Evolutionary conservation across 768 basidiomycete species (phyloP), one percentile per base, ranked within the genome.

Genomic region (Tremella mesenterica): DNA sequence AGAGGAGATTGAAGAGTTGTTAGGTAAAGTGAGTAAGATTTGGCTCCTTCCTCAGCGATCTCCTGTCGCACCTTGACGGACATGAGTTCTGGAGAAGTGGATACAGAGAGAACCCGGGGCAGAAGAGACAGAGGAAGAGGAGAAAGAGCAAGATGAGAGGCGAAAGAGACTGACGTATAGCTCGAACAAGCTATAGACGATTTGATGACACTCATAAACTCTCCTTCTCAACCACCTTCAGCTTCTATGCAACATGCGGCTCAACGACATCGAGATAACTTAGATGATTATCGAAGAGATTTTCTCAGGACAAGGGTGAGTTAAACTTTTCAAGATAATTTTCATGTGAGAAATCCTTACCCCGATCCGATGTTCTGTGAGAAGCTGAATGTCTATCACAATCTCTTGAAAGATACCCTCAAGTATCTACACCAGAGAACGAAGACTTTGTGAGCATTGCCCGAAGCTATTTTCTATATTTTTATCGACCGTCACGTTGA

Each of bases 231-330:
- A 13, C 79, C 80, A 3, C 81, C 88, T 18, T 88, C 89, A 0
- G 81, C 84, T 55, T 85, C 86, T 5, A 87, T 92, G 81, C 78
- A 86, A 44, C 83, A 93, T 58, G 83, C 89, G 21, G 85, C 93
- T 44, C 87, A 93, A 64, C 78, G 92, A 28, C 95, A 99, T 72
- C 77, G 84, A 39, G 92, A 97, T 57, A 82, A 96, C 23, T 82
- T 87, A 53, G 83, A 85, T 66, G 93, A 96, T 67, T 89, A 90
- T 69, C 77, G 79, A 26, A 79, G 86, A 43, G 95, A 99, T 72
- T 80, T 91, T 56, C 77, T 78, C 50, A 80, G 93, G 61, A 95
- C 91, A 43, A 86, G 89, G 80, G 91, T 86, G 36, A 48, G 72
- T 58, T 18, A n/a, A n/a, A n/a, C n/a, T n/a, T n/a, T n/a, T n/a